These are phyloP conservation scores for Cutaneotrichosporon mucoides DNA, from an alignment of 1,284 basidiomycete genomes.

Conservation along the genomic window DNA sequence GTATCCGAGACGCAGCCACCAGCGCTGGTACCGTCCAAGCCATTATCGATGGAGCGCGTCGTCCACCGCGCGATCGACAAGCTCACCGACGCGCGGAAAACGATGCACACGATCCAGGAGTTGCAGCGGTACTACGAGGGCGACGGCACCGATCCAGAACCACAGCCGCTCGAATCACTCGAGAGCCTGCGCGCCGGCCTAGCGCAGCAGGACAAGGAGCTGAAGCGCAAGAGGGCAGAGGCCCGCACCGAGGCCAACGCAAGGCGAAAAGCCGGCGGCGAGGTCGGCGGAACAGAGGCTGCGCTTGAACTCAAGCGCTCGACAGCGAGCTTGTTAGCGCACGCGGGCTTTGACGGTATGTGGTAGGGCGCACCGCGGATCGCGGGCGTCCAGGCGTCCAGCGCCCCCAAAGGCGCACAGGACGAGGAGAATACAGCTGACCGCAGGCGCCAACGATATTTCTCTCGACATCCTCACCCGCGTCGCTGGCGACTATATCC, in stretches of 20 bases:
- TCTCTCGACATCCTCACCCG: conserved; percentile 75
- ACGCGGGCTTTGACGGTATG: conserved; percentile 83
- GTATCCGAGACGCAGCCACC: too few species aligned
- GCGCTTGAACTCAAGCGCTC: conserved; percentile 35
- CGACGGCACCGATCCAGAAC: conserved; percentile 35
- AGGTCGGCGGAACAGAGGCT: conserved; percentile 44
- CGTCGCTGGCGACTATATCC: conserved; percentile 73
- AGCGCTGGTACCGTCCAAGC: conserved; percentile 17
- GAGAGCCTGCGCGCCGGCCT: conserved; percentile 21
- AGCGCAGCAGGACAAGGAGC: conserved; percentile 19
- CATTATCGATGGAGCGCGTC: conserved; percentile 29
- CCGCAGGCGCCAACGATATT: conserved; percentile 53
- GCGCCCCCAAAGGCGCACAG: too few species aligned
- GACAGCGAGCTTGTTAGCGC: conserved; percentile 67
- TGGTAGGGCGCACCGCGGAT: not conserved
- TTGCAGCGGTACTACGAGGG: conserved; percentile 35
- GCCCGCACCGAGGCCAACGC: conserved; percentile 23
- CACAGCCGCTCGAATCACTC: conserved; percentile 23
- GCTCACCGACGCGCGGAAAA: conserved; percentile 27
- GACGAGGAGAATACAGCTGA: not conserved
- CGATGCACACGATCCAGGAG: conserved; percentile 36
- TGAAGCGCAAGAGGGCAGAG: conserved; percentile 19
- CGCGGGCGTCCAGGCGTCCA: too few species aligned
- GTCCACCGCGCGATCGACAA: conserved; percentile 36
- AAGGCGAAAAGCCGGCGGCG: conserved; percentile 31